A percentile compares a stretch with the other conserved stretches of the same genome.
phyloP scores from a whole-genome alignment of 176 grass and related monocot species.

The Oryza rufipogon region DNA sequence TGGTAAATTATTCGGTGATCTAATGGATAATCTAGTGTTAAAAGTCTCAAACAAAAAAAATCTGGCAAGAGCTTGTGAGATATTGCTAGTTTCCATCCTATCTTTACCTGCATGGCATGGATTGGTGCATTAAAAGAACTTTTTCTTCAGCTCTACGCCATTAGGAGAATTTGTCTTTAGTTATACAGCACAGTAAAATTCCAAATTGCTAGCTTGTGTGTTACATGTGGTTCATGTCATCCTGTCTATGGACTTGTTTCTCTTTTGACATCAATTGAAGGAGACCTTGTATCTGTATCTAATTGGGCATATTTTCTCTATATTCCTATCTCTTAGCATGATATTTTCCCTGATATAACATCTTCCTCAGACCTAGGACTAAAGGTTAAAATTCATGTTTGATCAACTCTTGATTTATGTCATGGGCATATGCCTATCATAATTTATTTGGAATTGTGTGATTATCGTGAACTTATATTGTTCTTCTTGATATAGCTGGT shows the following conservation, averaged over 20 bases:
- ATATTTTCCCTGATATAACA: not conserved
- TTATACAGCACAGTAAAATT: not conserved
- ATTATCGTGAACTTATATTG: slow-evolving; percentile 12
- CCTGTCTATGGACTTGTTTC: not conserved
- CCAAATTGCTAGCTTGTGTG: slow-evolving; percentile 17
- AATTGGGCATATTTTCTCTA: not conserved
- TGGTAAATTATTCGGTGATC: not conserved
- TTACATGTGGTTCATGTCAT: slow-evolving; percentile 19
- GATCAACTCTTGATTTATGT: slow-evolving; percentile 1
- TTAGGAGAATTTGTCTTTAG: not conserved
- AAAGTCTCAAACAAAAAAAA: not conserved
- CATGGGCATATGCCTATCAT: slow-evolving; percentile 13
- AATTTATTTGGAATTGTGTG: slow-evolving; percentile 9
- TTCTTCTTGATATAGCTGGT: slow-evolving; percentile 4
- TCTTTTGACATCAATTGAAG: not conserved
- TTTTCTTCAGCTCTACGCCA: not conserved
- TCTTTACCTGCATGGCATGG: not conserved
- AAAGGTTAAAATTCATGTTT: slow-evolving; percentile 2
- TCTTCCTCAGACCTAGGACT: not conserved
- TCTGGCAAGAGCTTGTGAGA: not conserved
- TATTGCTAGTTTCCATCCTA: not conserved
- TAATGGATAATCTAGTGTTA: not conserved
- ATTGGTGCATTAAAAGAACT: not conserved
- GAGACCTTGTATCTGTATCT: not conserved
- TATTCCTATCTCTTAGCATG: not conserved